Base-by-base conservation (phyloP, 23 red algal genomes). In the Gracilaria domingensis region DNA sequence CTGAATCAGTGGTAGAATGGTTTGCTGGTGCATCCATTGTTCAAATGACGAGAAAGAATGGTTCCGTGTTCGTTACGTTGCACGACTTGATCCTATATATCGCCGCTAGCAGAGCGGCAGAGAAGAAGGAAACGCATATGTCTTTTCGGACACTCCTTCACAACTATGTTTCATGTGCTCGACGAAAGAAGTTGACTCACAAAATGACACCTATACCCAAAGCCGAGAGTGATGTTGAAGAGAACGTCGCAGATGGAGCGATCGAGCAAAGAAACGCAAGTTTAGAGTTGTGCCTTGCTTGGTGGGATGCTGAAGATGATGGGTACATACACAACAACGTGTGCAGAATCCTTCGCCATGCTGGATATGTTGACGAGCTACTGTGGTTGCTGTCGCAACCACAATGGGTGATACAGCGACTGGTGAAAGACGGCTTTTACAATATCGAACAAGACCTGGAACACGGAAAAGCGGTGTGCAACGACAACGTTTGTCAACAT, bases 251-350 rank as follows among this genome's bases (percentile, higher is more conserved):
- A n/a, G 58, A 64, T 29, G 58, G 17, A 5, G 23, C 6, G 21
- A 4, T 64, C 11, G 5, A 45, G 42, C 4, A 45, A 45, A 11
- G 5, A 7, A 45, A 4, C 42, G 42, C 42, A 45, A 45, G 42
- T 11, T 45, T 11, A 7, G 42, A 45, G 4, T 45, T 16, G 23
- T 29, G 3, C 23, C 58, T 5, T 14, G 6, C 58, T 4, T 64
- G 58, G 58, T 64, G 58, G 58, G 17, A 29, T 29, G 21, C 3
- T 64, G 58, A 64, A 29, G 58, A 64, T 64, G 58, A 64, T 64
- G 58, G 58, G 58, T 64, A 64, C 14, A n/a, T 64, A 26, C 58
- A 64, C 58, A 64, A 64, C 58, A 64, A 64, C 26, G 6, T 64
- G 4, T 64, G 58, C 58, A 64, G 58, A 29, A 64, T 64, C 3